These are phyloP conservation scores for Golubevia sp. DNA, from an alignment of 1,284 basidiomycete species.

Conservation along the genomic window DNA sequence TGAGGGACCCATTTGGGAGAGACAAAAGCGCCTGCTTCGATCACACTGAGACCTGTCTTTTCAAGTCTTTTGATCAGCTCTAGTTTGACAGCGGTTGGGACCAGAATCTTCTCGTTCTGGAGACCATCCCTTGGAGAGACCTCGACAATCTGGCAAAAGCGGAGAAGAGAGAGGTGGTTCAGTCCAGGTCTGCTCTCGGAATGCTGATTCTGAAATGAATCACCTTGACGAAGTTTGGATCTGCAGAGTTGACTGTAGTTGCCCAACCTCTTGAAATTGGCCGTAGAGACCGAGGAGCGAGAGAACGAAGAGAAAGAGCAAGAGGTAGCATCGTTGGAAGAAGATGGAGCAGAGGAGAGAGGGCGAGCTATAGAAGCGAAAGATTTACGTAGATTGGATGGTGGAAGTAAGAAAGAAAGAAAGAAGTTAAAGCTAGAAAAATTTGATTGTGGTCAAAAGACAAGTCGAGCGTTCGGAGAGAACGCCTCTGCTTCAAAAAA, in stretches of 20 bases:
- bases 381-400: neutral
- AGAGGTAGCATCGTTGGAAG: neutral
- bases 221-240: neutral
- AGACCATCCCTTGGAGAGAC: slow-evolving; percentile 90
- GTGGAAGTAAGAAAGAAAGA: neutral
- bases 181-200: too few species aligned
- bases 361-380: too few species aligned
- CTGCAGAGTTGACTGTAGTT: neutral
- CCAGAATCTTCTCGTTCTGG: slow-evolving; percentile 80
- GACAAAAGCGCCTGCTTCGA: slow-evolving; percentile 91
- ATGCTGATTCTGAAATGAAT: neutral
- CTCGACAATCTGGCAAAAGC: slow-evolving; percentile 73
- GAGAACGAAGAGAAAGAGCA: neutral
- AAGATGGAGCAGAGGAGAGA: neutral
- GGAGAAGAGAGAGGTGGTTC: neutral
- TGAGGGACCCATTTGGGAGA: slow-evolving; percentile 90
- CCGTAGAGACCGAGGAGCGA: neutral
- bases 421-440: too few species aligned
- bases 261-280: neutral
- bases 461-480: neutral
- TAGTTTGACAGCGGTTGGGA: slow-evolving; percentile 76
- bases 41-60: slow-evolving; percentile 72
- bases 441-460: too few species aligned
- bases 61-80: slow-evolving; percentile 79
- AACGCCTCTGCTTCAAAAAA: neutral